These are phyloP conservation scores for Rubroshorea leprosula DNA, from an alignment of 345 rosid species.

Conservation along the genomic window DNA sequence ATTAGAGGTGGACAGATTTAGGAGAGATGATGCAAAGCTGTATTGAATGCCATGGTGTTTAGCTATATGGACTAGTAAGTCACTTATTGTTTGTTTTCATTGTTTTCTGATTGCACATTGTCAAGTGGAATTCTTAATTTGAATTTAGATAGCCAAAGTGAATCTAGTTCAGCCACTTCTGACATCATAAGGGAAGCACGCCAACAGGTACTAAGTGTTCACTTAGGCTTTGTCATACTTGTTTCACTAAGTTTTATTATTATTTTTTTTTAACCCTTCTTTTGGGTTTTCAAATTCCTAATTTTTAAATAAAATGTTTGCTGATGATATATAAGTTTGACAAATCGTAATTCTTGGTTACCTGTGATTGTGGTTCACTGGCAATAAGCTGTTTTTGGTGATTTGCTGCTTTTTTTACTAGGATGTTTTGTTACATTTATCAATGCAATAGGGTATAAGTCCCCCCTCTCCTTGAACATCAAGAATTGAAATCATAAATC, in stretches of 20 bases:
- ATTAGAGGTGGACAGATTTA: no score
- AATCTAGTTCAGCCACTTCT: constrained; percentile 54
- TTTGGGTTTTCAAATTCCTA: background rate
- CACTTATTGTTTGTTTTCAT: background rate
- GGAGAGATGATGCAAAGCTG: background rate
- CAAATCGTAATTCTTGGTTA: background rate
- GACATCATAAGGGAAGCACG: constrained; percentile 72
- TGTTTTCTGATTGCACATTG: background rate
- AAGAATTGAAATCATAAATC: no score
- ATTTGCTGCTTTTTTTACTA: no score
- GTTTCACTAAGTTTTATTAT: background rate
- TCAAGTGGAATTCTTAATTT: constrained; percentile 26
- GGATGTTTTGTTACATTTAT: background rate
- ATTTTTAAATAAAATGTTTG: background rate
- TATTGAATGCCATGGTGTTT: background rate
- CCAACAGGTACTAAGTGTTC: constrained; percentile 49
- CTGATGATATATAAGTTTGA: background rate
- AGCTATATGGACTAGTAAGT: background rate
- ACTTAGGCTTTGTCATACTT: background rate
- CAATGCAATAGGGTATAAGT: background rate
- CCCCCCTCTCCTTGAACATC: background rate
- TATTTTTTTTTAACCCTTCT: background rate
- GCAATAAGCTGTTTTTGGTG: no score
- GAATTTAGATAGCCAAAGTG: constrained; percentile 81
- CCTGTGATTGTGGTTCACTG: background rate